Evolutionary conservation across 2,329 filamentous ascomycete species (phyloP), one percentile per base, ranked within the genome.

Genomic region (Penicillium sp.): DNA sequence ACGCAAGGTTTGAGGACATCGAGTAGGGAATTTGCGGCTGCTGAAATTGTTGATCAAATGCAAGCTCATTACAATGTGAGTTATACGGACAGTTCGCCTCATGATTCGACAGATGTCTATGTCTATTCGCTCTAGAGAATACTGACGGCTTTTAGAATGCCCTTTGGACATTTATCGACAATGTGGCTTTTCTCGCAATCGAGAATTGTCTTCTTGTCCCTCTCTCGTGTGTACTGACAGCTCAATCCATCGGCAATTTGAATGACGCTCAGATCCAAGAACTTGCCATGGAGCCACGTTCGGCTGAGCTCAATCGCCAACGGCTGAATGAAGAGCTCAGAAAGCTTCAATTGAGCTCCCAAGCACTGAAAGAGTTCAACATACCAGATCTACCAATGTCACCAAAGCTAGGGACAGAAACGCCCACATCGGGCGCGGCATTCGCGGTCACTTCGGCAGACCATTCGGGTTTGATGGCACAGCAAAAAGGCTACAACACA

Each of bases 1-100:
- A 41, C 42, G 4, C 18, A 31, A 1, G 10, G 32, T 1, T 7
- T 56, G 21, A 36, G 60, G 24, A 18, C 34, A 5, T 47, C 50
- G 21, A 59, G 53, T 40, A 45, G 69, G 32, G 38, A 68, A 68
- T 77, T 76, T 47, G 74, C 70, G 0, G 74, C 70, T 0, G 68
- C 74, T 0, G 72, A 71, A 1, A 18, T 46, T 13, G 8, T 52
- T n/a, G 43, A 41, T 38, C 80, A 53, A 43, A 58, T 54, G 46
- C 48, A 55, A 7, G 40, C 59, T 1, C 64, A 67, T 16, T 69
- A 66, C 39, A 57, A 64, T 8, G 62, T 64, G 14, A 60, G 60
- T 48, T 18, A 18, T 18, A 18, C 18, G 18, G 18, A 18, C 18
- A 27, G 5, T 6, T 8, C 5, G 24, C 24, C 24, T 27, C 24